Evolutionary conservation across 139 green algal species (phyloP).

Genomic region (Chlamydomonas asymmetrica): DNA sequence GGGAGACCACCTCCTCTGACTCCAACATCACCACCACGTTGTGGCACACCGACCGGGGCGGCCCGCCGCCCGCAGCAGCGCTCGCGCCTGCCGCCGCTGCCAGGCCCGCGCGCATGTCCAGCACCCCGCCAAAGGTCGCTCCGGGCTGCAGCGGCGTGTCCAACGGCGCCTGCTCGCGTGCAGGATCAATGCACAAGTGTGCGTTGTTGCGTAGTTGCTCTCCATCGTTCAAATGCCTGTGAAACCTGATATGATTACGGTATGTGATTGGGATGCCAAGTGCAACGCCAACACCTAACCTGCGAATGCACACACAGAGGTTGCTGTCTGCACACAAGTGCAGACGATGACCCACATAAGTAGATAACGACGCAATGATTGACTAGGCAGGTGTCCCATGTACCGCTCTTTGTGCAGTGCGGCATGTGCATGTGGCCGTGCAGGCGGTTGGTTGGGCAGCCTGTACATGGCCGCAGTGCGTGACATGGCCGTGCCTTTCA

Average conservation of each 20-base stretch:
- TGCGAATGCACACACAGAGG: too few species aligned
- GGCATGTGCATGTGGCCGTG: too few species aligned
- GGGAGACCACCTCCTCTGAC: slow-evolving; percentile 59
- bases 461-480: too few species aligned
- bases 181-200: neutral
- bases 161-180: slow-evolving; percentile 54
- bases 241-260: too few species aligned
- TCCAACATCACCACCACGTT: slow-evolving; percentile 67
- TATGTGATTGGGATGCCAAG: too few species aligned
- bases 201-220: neutral
- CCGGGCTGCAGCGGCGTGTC: slow-evolving; percentile 66
- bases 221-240: neutral
- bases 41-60: neutral
- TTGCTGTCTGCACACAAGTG: too few species aligned
- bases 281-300: too few species aligned
- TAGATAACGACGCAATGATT: too few species aligned
- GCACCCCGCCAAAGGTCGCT: slow-evolving; percentile 59
- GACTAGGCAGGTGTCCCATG: too few species aligned
- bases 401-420: too few species aligned
- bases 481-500: neutral
- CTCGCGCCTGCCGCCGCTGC: neutral
- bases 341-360: too few species aligned
- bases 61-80: neutral
- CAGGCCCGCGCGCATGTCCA: slow-evolving; percentile 55
- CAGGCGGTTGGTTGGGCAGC: too few species aligned